Conservation (phyloP, 148 eudicot species). For the Vaccinium macrocarpon region DNA sequence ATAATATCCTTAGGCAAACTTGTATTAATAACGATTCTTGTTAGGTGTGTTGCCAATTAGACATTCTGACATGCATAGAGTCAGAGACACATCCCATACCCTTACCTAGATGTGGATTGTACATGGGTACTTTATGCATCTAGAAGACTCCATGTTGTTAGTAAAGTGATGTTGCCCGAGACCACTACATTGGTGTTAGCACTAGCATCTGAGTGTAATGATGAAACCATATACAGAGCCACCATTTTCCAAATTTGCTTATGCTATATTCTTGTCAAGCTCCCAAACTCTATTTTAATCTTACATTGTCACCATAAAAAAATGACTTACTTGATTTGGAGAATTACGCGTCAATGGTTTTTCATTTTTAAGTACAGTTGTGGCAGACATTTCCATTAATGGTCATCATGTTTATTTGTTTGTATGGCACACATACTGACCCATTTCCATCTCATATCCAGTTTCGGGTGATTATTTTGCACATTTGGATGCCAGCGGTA, state of each 20-base stretch:
- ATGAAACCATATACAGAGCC: neutral
- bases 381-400: neutral
- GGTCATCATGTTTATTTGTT: neutral
- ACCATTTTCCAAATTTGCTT: neutral
- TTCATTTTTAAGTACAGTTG: neutral
- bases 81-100: neutral
- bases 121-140: neutral
- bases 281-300: neutral
- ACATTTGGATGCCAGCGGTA: conserved; percentile 77
- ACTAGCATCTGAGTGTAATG: neutral
- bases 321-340: neutral
- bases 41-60: neutral
- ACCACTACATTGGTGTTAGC: neutral
- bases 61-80: neutral
- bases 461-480: conserved; percentile 89
- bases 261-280: conserved; percentile 1
- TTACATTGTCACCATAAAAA: neutral
- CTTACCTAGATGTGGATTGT: neutral
- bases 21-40: neutral
- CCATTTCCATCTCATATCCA: conserved; percentile 28
- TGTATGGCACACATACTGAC: conserved; percentile 5
- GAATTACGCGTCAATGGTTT: neutral
- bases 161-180: neutral
- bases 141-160: neutral
- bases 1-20: neutral